A percentile compares a stretch with the other conserved stretches of the same genome.
These are phyloP conservation scores for Tulasnella sp. DNA, from an alignment of 768 basidiomycete species.

Conservation along the genomic window DNA sequence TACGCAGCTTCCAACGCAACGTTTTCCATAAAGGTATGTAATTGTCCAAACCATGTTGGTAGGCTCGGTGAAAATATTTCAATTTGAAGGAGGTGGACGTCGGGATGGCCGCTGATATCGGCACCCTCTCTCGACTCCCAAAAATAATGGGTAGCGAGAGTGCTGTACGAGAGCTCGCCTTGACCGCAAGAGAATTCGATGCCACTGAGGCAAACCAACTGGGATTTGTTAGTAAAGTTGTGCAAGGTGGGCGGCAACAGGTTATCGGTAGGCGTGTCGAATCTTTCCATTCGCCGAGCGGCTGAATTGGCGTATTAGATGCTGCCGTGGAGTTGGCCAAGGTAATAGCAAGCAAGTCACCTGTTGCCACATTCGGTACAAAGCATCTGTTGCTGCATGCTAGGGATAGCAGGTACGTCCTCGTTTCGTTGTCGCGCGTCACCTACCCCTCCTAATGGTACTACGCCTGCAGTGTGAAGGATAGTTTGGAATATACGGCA, in stretches of 20 bases:
- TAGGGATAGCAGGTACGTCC: conserved; percentile 58
- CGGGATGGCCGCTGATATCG: conserved; percentile 79
- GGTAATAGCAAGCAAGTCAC: conserved; percentile 61
- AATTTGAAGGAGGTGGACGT: conserved; percentile 63
- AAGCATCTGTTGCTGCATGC: conserved; percentile 71
- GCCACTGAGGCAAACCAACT: conserved; percentile 52
- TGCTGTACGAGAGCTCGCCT: conserved; percentile 58
- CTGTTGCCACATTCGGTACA: conserved; percentile 61
- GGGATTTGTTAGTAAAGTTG: conserved; percentile 63
- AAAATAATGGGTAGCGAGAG: conserved; percentile 67
- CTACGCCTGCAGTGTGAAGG: conserved; percentile 26
- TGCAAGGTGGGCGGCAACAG: conserved; percentile 50
- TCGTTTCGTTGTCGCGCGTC: not conserved
- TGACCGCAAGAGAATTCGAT: conserved; percentile 59
- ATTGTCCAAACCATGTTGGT: not conserved
- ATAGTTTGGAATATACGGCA: conserved; percentile 45
- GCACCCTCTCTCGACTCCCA: conserved; percentile 69
- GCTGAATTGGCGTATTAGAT: conserved; percentile 14
- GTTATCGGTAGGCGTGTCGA: conserved; percentile 36
- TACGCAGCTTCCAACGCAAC: conserved; percentile 47
- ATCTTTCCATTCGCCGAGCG: not conserved
- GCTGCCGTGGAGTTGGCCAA: conserved; percentile 55
- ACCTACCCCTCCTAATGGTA: not conserved
- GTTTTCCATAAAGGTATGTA: conserved; percentile 61
- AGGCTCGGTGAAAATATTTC: not conserved